These are phyloP conservation scores for Pascua sp. DNA, from an alignment of 1,284 basidiomycete species.

Conservation along the genomic window DNA sequence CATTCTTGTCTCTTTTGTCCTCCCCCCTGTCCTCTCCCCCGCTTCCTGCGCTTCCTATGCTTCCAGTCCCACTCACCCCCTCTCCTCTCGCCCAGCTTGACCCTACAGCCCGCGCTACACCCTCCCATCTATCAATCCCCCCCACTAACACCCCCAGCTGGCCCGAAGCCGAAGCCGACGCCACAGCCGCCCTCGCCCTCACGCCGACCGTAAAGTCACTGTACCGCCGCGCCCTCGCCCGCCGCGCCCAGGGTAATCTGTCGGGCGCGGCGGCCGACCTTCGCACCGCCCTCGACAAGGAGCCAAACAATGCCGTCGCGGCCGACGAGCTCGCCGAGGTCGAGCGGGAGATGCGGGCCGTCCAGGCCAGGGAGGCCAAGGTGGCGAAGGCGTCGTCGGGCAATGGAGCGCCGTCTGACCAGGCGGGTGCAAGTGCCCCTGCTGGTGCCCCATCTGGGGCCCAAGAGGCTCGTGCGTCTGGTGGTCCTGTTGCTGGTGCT, in stretches of 20 bases:
- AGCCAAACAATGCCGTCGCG: constrained; percentile 31
- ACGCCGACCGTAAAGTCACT: constrained; percentile 41
- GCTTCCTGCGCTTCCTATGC: too few relatives aligned
- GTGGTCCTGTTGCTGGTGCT: too few relatives aligned
- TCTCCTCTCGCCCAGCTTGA: too few relatives aligned
- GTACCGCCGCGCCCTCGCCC: constrained; percentile 40
- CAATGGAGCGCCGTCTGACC: neutral
- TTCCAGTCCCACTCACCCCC: too few relatives aligned
- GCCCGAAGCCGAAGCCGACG: constrained; percentile 44
- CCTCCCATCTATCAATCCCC: neutral
- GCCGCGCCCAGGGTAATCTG: constrained; percentile 29
- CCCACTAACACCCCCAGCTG: constrained; percentile 25
- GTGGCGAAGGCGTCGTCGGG: neutral
- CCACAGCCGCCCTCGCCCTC: constrained; percentile 31
- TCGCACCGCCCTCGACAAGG: constrained; percentile 8
- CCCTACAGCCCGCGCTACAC: too few relatives aligned
- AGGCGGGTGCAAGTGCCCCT: neutral
- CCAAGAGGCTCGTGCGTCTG: neutral
- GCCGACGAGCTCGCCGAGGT: constrained; percentile 35
- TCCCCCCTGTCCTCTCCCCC: too few relatives aligned
- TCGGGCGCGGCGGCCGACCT: constrained; percentile 23
- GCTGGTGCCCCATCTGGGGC: neutral
- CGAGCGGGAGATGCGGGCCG: constrained; percentile 3
- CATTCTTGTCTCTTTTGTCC: too few relatives aligned
- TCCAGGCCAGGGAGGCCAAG: neutral